Percentiles rank a stretch among this genome's conserved stretches.
Evolutionary conservation across 1,284 basidiomycete genomes (phyloP).

Genomic region (Pyrrhoderma noxium): DNA sequence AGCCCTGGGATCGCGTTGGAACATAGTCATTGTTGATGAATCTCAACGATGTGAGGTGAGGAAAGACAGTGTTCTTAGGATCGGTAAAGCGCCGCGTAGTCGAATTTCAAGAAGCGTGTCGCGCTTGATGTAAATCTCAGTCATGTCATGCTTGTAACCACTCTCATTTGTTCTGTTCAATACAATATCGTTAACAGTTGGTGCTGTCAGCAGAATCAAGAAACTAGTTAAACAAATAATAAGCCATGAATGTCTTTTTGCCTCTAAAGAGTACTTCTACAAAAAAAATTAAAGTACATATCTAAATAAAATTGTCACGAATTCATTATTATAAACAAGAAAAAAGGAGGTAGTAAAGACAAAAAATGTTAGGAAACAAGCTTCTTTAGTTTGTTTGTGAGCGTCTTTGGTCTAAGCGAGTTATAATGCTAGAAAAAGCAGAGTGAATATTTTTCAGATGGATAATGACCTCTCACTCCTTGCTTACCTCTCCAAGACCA

Average conservation of each 20-base stretch:
- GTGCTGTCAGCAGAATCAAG: too few relatives aligned
- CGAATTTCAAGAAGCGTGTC: not conserved
- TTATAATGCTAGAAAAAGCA: slow-evolving; percentile 92
- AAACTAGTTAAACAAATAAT: too few relatives aligned
- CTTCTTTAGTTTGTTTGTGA: slow-evolving; percentile 7
- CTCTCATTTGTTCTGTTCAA: not conserved
- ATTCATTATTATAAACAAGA: too few relatives aligned
- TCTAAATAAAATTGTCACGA: too few relatives aligned
- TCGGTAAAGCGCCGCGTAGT: slow-evolving; percentile 5
- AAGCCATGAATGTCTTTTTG: too few relatives aligned
- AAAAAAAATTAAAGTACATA: too few relatives aligned
- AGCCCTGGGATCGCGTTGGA: slow-evolving; percentile 79
- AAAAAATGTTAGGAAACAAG: not conserved
- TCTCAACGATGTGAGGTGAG: not conserved
- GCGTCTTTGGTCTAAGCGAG: slow-evolving; percentile 56
- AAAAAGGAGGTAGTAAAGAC: too few relatives aligned
- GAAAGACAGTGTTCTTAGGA: slow-evolving; percentile 1
- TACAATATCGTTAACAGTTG: too few relatives aligned
- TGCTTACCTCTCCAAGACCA: slow-evolving; percentile 82
- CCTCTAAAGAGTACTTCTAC: too few relatives aligned
- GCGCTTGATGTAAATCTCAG: slow-evolving; percentile 3
- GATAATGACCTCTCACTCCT: not conserved
- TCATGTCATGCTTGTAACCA: too few relatives aligned
- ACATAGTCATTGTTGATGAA: slow-evolving; percentile 40
- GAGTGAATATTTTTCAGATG: not conserved